These are phyloP conservation scores for Isatis lusitanica DNA, from an alignment of 441 rosid genomes.

Conservation along the genomic window DNA sequence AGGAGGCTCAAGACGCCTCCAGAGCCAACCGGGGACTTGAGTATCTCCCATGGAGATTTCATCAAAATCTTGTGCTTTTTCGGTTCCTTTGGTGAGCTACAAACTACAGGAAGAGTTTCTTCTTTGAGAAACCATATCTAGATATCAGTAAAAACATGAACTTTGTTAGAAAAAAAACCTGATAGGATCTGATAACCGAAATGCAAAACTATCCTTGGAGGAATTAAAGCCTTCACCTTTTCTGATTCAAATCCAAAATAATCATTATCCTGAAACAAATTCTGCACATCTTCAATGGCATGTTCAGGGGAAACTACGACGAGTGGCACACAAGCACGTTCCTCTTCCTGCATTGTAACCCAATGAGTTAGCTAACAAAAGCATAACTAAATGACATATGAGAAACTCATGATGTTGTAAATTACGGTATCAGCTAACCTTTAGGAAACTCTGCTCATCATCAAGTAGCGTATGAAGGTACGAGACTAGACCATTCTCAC, in stretches of 20 bases:
- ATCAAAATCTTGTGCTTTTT: conserved; percentile 68
- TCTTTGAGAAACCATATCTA: conserved; percentile 86
- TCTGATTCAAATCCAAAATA: conserved; percentile 65
- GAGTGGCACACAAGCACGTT: conserved; percentile 62
- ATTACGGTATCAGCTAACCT: conserved; percentile 45
- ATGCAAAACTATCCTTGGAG: background rate
- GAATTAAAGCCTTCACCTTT: conserved; percentile 48
- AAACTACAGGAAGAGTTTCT: conserved; percentile 71
- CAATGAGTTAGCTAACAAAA: conserved; percentile 3
- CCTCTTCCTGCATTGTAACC: conserved; percentile 53
- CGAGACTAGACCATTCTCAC: conserved; percentile 30
- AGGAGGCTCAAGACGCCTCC: conserved; percentile 69
- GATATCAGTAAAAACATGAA: background rate
- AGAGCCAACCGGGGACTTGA: conserved; percentile 81
- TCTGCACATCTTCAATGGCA: conserved; percentile 46
- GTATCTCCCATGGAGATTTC: conserved; percentile 92
- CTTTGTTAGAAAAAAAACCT: background rate
- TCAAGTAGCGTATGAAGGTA: conserved; percentile 45
- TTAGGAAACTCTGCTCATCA: conserved; percentile 48
- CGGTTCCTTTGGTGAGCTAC: conserved; percentile 49
- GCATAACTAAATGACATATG: conserved; percentile 3
- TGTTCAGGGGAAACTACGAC: conserved; percentile 53
- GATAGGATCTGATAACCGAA: background rate
- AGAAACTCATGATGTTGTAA: background rate
- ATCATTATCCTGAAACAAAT: conserved; percentile 52